Base-by-base conservation (phyloP, 148 eudicot genomes). In the Rhododendron molle region DNA sequence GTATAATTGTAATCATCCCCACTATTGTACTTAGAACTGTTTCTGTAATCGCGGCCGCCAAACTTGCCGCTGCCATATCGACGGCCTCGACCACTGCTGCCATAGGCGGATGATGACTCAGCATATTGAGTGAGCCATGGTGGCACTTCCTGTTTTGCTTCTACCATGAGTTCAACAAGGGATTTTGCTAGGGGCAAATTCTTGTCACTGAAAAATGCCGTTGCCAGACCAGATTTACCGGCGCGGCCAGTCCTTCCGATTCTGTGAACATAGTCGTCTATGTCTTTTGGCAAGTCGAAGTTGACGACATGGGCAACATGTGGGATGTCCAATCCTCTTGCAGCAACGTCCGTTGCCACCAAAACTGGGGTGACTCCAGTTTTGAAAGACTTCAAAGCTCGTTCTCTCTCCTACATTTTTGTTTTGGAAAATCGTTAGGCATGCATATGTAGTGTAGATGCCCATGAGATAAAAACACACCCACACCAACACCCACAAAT, bases 261-360 rank as follows among this genome's bases (percentile, higher is more conserved):
- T 60, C 97, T 85, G 84, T 94, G 97, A 71, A 94, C 97, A 71
- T 94, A 94, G 87, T 92, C 89, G 14, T 92, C 95, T 1, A 94
- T 93, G 86, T 91, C 94, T 76, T 87, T 90, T 20, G 97, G 97
- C 88, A 94, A 76, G 86, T 94, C 97, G 44, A 85, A 94, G 90
- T 94, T 94, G 87, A 94, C 87, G 83, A 94, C 97, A 20, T 94
- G 97, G 71, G 95, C 93, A 56, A 94, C 97, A 67, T 87, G 84
- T 36, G 97, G 97, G 60, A 94, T 91, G 84, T 94, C 97, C 73
- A 94, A 85, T 2, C 96, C 97, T 78, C 97, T 87, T 21, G 97
- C 92, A 28, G 97, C 97, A 12, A 94, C 95, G 87, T 94, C 97
- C n/a, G 97, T 94, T 4, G 97, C 97, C 0, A 94, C 97, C 87